A percentile compares a stretch with the other conserved stretches of the same genome.
Conservation (phyloP, 345 rosid species). For the Ceriops decandra region DNA sequence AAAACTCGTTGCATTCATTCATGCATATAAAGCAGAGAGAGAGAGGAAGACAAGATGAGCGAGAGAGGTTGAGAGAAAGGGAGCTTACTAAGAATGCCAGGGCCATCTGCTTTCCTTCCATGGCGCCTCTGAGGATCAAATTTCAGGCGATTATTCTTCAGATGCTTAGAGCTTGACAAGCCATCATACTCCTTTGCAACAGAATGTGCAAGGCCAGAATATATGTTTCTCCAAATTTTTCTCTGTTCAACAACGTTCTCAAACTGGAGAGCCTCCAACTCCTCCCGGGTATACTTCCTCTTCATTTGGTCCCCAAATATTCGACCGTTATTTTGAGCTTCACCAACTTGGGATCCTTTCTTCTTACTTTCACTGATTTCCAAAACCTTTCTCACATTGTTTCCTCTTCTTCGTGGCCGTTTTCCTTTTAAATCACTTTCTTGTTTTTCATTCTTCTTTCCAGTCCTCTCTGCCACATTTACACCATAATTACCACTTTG, state of each 20-base stretch:
- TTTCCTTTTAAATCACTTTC: conserved; percentile 37
- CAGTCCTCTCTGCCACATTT: conserved; percentile 29
- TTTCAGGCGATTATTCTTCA: conserved; percentile 27
- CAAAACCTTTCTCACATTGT: conserved; percentile 21
- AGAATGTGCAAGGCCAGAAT: conserved; percentile 46
- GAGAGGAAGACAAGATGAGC: not conserved
- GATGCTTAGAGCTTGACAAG: conserved; percentile 41
- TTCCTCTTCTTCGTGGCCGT: conserved; percentile 38
- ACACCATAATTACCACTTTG: conserved; percentile 31
- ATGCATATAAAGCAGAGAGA: too few species aligned
- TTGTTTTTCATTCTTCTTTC: conserved; percentile 38
- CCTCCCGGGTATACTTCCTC: conserved; percentile 49
- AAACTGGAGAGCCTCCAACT: conserved; percentile 75
- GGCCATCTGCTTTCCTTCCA: conserved; percentile 20
- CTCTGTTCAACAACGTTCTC: conserved; percentile 48
- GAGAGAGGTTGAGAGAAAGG: not conserved
- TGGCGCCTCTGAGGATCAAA: conserved; percentile 23
- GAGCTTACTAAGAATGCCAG: conserved; percentile 42
- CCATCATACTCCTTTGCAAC: conserved; percentile 51
- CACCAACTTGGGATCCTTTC: conserved; percentile 20
- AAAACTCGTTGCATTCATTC: too few species aligned
- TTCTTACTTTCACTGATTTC: conserved; percentile 19
- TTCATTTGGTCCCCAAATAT: conserved; percentile 14
- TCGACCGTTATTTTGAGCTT: conserved; percentile 10
- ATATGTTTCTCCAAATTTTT: conserved; percentile 56